phyloP scores from a whole-genome alignment of 2,329 filamentous ascomycete genomes.

The Claviceps pusilla region DNA sequence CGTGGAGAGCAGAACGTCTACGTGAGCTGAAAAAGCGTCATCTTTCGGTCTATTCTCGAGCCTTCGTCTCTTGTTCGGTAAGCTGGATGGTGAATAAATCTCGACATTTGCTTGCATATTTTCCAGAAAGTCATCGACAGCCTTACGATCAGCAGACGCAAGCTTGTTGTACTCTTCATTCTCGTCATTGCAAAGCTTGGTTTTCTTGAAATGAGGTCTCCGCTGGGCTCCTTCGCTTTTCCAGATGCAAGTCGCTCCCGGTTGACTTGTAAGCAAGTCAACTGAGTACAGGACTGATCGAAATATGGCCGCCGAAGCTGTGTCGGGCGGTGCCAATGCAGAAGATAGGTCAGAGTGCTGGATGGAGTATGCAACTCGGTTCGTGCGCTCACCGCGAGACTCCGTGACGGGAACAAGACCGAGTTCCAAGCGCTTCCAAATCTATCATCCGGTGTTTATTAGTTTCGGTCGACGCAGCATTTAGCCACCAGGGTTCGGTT shows the following conservation, averaged over 20 bases:
- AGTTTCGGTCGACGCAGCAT: not conserved
- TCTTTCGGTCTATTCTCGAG: not conserved
- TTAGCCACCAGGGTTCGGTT: not conserved
- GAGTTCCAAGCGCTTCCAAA: conserved; percentile 19
- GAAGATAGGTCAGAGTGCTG: conserved; percentile 22
- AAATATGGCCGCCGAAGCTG: conserved; percentile 14
- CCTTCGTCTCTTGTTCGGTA: not conserved
- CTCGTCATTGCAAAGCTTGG: not conserved
- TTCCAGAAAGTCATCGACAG: conserved; percentile 16
- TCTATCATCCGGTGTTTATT: not conserved
- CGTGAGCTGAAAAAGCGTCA: not conserved
- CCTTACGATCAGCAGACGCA: conserved; percentile 11
- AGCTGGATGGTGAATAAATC: not conserved
- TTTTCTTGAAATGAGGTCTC: not conserved
- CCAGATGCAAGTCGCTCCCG: not conserved
- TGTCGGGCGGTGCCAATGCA: conserved; percentile 14
- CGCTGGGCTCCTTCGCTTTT: not conserved
- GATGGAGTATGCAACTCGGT: conserved; percentile 18
- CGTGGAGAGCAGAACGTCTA: conserved; percentile 1
- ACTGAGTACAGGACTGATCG: conserved; percentile 14
- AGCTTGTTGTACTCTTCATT: conserved; percentile 9
- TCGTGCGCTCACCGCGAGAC: conserved; percentile 4
- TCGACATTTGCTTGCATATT: conserved; percentile 9
- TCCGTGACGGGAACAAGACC: conserved; percentile 11
- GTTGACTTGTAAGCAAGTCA: conserved; percentile 7